phyloP scores from a whole-genome alignment of 768 basidiomycete species.

The Termitomyces sp. region DNA sequence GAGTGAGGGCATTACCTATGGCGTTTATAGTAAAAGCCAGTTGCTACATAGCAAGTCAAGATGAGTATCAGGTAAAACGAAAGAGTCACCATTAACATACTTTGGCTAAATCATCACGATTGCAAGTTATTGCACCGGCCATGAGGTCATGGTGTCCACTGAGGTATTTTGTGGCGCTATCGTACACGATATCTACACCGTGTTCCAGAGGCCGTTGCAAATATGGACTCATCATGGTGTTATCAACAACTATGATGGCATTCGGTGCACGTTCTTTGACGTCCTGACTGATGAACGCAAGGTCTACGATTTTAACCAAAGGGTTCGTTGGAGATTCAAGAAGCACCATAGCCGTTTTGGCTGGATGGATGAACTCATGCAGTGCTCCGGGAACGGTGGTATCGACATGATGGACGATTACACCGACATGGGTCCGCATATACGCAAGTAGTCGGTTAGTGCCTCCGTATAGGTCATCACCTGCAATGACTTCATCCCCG shows the following conservation, averaged over 20 bases:
- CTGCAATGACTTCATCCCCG: constrained; percentile 92
- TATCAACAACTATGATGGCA: constrained; percentile 87
- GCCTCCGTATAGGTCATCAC: constrained; percentile 96
- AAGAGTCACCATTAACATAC: constrained; percentile 26
- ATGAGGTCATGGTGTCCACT: constrained; percentile 99
- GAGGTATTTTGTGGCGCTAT: constrained; percentile 96
- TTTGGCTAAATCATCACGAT: constrained; percentile 86
- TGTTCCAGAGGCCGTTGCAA: constrained; percentile 92
- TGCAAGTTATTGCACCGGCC: constrained; percentile 93
- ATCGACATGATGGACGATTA: constrained; percentile 89
- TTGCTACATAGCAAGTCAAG: constrained; percentile 40
- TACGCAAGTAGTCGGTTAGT: constrained; percentile 93
- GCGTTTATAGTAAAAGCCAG: constrained; percentile 90
- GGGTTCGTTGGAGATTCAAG: constrained; percentile 98
- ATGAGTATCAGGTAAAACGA: constrained; percentile 5
- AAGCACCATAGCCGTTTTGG: constrained; percentile 89
- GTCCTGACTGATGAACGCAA: constrained; percentile 74
- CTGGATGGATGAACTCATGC: constrained; percentile 55
- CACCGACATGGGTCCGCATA: constrained; percentile 80
- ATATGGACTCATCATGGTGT: constrained; percentile 99
- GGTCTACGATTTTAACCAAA: constrained; percentile 88
- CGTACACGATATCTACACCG: constrained; percentile 96
- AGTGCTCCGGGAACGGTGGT: constrained; percentile 72
- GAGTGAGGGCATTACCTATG: constrained; percentile 89
- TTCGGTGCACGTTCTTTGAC: constrained; percentile 80